phyloP scores from a whole-genome alignment of 1,284 basidiomycete species.

The Cutaneotrichosporon curvatum region DNA sequence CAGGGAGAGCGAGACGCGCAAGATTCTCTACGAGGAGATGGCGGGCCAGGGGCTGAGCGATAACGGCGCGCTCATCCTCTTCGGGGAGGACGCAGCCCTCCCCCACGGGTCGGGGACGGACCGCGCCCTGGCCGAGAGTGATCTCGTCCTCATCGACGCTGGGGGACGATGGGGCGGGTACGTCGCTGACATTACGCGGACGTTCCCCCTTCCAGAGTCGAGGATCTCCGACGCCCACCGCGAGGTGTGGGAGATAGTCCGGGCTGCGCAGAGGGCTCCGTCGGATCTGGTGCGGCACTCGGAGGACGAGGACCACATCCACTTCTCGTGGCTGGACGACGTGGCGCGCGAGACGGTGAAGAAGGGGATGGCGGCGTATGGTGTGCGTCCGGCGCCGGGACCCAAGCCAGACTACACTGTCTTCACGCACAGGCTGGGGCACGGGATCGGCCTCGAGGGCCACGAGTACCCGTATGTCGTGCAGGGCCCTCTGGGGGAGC shows the following conservation, averaged over 20 bases:
- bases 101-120: conserved; percentile 74
- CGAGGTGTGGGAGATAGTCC: conserved; percentile 62
- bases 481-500: conserved; percentile 50
- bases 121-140: conserved; percentile 52
- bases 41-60: conserved; percentile 54
- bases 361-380: conserved; percentile 45
- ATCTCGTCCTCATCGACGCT: conserved; percentile 72
- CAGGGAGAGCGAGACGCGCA: conserved; percentile 60
- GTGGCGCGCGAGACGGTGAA: conserved; percentile 57
- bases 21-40: conserved; percentile 56
- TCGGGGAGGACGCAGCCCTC: conserved; percentile 75
- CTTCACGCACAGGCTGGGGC: conserved; percentile 66
- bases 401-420: conserved; percentile 49
- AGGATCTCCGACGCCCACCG: conserved; percentile 54
- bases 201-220: conserved; percentile 59
- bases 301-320: conserved; percentile 36
- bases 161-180: conserved; percentile 67
- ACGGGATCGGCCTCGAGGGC: conserved; percentile 72
- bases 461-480: conserved; percentile 75
- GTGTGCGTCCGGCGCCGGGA: conserved; percentile 7
- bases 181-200: conserved; percentile 70
- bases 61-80: conserved; percentile 60
- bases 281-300: conserved; percentile 31
- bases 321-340: conserved; percentile 56
- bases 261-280: conserved; percentile 58